Evolutionary conservation across 2,329 filamentous ascomycete species (phyloP), one percentile per base, ranked within the genome.

Genomic region (Sporothrix curviconia): DNA sequence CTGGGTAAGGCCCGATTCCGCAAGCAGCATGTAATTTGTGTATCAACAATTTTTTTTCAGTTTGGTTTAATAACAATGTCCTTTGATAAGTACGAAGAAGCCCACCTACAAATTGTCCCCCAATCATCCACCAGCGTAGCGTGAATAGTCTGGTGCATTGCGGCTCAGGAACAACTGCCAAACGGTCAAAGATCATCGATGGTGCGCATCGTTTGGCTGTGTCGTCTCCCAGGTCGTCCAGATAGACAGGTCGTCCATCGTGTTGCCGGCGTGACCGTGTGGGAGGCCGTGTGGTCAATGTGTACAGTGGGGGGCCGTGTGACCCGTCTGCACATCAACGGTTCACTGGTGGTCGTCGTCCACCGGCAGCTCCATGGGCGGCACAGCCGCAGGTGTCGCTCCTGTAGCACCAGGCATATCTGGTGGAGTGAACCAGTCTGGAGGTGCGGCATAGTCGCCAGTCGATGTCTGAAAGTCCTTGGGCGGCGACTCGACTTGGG

Each of bases 41-140:
- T 34, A 14, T 14, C 3, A 34, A 14, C 32, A 14, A 34, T 3
- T 9, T 34, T 8, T 9, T 8, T 34, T 34, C 7, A 14, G 14
- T 34, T 34, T 34, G 9, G 14, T 34, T 34, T 34, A 34, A 34
- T 34, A 34, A 34, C 14, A 3, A 40, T 40, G 8, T 2, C 3
- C n/a, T 17, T 40, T 6, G 8, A 15, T 17, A 40, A 17, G 25
- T 43, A 22, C 40, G 9, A 24, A 24, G 9, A 7, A 28, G 12
- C 8, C 14, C n/a, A n/a, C n/a, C n/a, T 46, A 55, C 40, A 55
- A 14, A 46, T 55, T 55, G 3, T 40, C 52, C n/a, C 40, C 52
- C 39, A 25, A 55, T 40, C 52, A 55, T 15, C 52, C n/a, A n/a
- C n/a, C n/a, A n/a, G n/a, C n/a, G n/a, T n/a, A n/a, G n/a, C n/a